These are phyloP conservation scores for Dissophora globulifera DNA, from an alignment of 192 early-diverging fungal species.

Conservation along the genomic window DNA sequence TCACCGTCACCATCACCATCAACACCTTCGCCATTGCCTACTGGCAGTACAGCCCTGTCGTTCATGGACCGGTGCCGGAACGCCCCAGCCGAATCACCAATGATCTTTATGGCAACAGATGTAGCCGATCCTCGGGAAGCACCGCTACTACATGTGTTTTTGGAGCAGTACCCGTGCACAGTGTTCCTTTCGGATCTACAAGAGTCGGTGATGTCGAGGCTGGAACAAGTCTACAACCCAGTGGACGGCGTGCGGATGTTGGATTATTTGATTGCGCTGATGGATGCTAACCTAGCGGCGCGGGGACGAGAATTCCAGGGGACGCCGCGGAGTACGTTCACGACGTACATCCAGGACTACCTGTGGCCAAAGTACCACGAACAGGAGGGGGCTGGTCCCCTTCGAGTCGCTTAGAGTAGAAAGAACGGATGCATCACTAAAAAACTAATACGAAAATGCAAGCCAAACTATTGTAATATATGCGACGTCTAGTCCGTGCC, in stretches of 20 bases:
- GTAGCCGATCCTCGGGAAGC: conserved; percentile 43
- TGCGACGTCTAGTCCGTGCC: no score
- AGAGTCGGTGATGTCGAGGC: conserved; percentile 13
- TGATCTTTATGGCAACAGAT: conserved; percentile 64
- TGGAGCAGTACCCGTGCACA: conserved; percentile 52
- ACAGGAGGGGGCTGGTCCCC: no score
- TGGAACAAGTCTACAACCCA: conserved; percentile 31
- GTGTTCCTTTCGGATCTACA: conserved; percentile 52
- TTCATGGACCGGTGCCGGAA: conserved; percentile 27
- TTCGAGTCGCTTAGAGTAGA: no score
- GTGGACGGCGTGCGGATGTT: conserved; percentile 31
- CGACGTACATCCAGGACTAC: conserved; percentile 37
- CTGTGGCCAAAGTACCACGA: conserved; percentile 45
- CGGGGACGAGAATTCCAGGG: conserved; percentile 37
- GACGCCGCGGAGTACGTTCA: conserved; percentile 47
- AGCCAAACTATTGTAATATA: no score
- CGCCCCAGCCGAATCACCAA: conserved; percentile 30
- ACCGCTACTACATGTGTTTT: conserved; percentile 20
- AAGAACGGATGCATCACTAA: no score
- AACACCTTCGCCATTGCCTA: no score
- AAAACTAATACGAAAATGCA: no score
- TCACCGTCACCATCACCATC: background rate
- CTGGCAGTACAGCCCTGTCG: no score
- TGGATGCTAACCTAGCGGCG: conserved; percentile 44
- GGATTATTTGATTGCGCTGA: conserved; percentile 39